Conservation (phyloP, 2,329 filamentous ascomycete genomes). For the Westerdykella aurantiaca region DNA sequence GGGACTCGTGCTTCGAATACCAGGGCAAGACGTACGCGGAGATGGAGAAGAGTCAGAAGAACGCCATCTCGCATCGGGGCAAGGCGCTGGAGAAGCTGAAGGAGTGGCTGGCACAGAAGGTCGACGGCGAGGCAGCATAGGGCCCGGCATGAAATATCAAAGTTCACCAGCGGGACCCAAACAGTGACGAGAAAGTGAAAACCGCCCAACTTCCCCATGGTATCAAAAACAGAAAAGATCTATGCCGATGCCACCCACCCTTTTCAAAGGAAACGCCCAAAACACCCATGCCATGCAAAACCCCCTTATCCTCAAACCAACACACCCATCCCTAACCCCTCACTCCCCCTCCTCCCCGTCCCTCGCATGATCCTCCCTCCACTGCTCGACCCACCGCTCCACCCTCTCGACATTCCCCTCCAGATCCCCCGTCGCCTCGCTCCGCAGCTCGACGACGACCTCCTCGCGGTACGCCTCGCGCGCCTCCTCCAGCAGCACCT, state of each 20-base stretch:
- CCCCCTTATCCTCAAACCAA: neutral
- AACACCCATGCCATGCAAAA: slow-evolving; percentile 9
- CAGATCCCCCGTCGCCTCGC: slow-evolving; percentile 79
- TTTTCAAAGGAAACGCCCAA: slow-evolving; percentile 1
- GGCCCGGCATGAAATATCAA: too few species aligned
- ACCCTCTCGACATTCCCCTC: slow-evolving; percentile 84
- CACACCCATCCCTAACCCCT: neutral
- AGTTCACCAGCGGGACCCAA: too few species aligned
- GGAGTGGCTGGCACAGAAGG: slow-evolving; percentile 61
- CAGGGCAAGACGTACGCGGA: slow-evolving; percentile 85
- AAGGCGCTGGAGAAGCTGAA: slow-evolving; percentile 84
- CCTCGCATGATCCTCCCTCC: slow-evolving; percentile 63
- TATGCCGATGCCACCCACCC: neutral
- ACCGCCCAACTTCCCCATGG: too few species aligned
- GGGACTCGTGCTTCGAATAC: slow-evolving; percentile 96
- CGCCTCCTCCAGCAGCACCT: slow-evolving; percentile 86
- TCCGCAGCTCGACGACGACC: slow-evolving; percentile 82
- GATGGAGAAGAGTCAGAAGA: slow-evolving; percentile 86
- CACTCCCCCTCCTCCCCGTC: slow-evolving; percentile 15
- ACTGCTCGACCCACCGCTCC: slow-evolving; percentile 72
- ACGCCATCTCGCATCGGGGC: slow-evolving; percentile 84
- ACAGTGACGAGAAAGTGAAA: too few species aligned
- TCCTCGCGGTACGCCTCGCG: slow-evolving; percentile 78
- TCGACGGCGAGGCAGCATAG: slow-evolving; percentile 11
- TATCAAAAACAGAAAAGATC: too few species aligned